Base-by-base conservation (phyloP, 192 early-diverging fungal species). In the Backusella macrospora region DNA sequence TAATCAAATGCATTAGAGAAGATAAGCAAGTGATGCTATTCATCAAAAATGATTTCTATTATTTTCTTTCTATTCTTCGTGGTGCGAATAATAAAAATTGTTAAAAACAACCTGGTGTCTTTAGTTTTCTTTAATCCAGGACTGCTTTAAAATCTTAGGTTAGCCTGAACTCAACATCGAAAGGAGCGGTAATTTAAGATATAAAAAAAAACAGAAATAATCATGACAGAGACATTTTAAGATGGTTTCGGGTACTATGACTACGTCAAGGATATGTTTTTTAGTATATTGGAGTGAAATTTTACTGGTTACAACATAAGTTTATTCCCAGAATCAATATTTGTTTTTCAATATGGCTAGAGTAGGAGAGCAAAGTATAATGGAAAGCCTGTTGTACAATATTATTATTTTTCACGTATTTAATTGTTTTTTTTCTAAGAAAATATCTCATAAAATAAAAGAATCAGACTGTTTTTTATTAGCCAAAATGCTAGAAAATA, bases 211-310 rank as follows among this genome's bases (percentile, higher is more conserved):
- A 52, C 29, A 34, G 1, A n/a, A 21, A 23, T 52, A 52, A 52
- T 52, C 52, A 59, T 59, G 18, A 5, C 52, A 59, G 21, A 59
- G 52, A 59, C 52, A 59, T 26, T 59, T 59, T 59, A 26, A 59
- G 52, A 59, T 59, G 52, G 52, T 59, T 59, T 59, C 23, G 26
- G 52, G 21, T 59, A 59, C 26, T 49, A 49, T 59, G 6, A 26
- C 10, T 26, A 34, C 21, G 23, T 23, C 52, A 59, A 9, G 52
- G 21, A 9, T 59, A 59, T 59, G 5, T 23, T 23, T 18, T 52
- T 52, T 52, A 52, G 10, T 52, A 18, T 49, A 18, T 26, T 23
- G 26, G 21, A 52, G 15, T 34, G 5, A 9, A 52, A 52, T 16
- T 16, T 8, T 9, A 18, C 8, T 49, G 48, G 9, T 26, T 26